Evolutionary conservation across 1,284 basidiomycete species (phyloP), one percentile per base, ranked within the genome.

Genomic region (Pholiota adiposa): DNA sequence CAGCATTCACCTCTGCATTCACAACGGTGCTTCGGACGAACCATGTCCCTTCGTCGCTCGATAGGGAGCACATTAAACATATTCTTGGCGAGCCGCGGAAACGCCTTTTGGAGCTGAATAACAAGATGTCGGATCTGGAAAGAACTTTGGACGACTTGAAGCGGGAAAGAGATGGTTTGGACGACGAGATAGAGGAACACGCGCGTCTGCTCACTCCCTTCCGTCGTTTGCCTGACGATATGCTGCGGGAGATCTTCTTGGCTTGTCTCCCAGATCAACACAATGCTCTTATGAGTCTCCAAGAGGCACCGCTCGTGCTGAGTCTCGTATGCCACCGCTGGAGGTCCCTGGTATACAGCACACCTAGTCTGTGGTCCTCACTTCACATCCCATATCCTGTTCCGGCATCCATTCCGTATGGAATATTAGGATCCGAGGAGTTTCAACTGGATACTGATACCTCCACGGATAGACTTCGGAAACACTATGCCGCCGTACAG

Each of bases 231-330:
- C 54, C 54, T 3, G 54, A 55, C 25, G 54, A 55, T n/a, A 38
- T 55, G 8, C 43, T 55, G n/a, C 18, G 54, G 14, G 54, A 55
- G 34, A 55, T 55, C 25, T 55, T 55, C 31, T 9, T 55, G 18
- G 43, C 29, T 1, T 55, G 54, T 27, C 29, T 55, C 5, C 54
- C 43, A 18, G 19, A 8, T 25, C n/a, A 36, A 5, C 23, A 27
- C 21, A 49, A 55, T 18, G 41, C 54, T 0, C 5, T 38, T 40
- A 48, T 55, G 16, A 34, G 27, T 33, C 9, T 12, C 6, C n/a
- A 11, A 25, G 29, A 48, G 19, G 31, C 54, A 2, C 54, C 54
- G 8, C 31, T 55, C 14, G 19, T 55, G 12, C 43, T 55, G 7
- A 40, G 52, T 11, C 52, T 23, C 12, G 27, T 54, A n/a, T 54